Evolutionary conservation across 768 basidiomycete genomes (phyloP).

Genomic region (Leccinum uliginosum): DNA sequence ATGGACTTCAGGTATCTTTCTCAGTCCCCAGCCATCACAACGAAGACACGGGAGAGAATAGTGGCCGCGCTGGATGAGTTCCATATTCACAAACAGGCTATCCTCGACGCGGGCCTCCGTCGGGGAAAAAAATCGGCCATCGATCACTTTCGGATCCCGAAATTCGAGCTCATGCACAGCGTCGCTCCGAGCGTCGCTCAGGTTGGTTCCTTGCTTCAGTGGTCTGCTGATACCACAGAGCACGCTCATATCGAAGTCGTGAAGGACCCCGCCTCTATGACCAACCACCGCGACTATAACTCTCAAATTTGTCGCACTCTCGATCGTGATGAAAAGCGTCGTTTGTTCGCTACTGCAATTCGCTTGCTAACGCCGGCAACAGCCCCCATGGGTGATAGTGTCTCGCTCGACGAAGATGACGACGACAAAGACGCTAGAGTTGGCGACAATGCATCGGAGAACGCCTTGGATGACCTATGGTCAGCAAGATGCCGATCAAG

Average conservation of each 20-base stretch:
- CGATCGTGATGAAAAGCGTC: background rate
- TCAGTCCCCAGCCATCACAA: background rate
- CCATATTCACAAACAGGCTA: background rate
- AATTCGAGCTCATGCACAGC: background rate
- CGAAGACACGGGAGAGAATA: background rate
- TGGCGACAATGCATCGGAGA: background rate
- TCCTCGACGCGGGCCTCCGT: background rate
- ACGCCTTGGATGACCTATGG: background rate
- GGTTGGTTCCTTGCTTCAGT: background rate
- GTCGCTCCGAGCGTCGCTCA: background rate
- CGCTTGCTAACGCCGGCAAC: no score
- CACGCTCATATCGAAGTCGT: background rate
- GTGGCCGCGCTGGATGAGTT: background rate
- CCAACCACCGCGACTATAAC: background rate
- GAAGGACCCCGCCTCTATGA: slow-evolving; percentile 9
- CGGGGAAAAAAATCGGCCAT: background rate
- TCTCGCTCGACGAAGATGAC: no score
- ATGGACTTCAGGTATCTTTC: background rate
- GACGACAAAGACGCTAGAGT: no score
- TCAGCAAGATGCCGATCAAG: background rate
- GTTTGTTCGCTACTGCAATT: background rate
- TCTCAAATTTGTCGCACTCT: background rate
- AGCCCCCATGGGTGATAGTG: no score
- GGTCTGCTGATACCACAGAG: background rate
- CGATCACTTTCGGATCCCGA: background rate